A percentile compares a stretch with the other conserved stretches of the same genome.
Evolutionary conservation across 78 protist genomes (phyloP).

Genomic region (Dictyostelium firmibasis): DNA sequence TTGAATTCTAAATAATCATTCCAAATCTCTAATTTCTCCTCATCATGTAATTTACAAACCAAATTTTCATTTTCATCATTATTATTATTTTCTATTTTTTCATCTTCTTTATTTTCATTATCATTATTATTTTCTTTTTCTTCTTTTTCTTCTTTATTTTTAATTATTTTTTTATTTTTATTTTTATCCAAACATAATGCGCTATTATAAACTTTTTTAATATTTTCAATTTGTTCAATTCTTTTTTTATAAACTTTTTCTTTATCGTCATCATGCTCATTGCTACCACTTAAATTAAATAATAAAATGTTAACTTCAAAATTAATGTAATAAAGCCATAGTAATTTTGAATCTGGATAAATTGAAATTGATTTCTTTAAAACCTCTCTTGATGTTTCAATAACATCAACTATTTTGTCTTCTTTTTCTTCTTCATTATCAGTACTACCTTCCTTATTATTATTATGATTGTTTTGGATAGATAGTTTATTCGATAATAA

Average conservation of each 20-base stretch:
- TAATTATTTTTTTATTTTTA: background rate
- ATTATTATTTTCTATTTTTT: background rate
- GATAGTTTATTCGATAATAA: background rate
- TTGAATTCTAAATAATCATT: background rate
- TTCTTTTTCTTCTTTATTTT: background rate
- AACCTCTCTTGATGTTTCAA: background rate
- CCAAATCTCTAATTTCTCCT: background rate
- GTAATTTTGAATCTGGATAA: constrained; percentile 5
- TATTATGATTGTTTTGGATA: background rate
- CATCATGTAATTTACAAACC: background rate
- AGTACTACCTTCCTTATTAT: too few relatives aligned
- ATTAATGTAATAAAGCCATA: background rate
- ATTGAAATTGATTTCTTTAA: background rate
- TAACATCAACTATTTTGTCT: background rate
- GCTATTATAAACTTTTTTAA: background rate
- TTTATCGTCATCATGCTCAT: too few relatives aligned
- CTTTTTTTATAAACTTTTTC: background rate
- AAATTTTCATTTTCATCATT: background rate
- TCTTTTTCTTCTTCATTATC: background rate
- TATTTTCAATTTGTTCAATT: background rate
- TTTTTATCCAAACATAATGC: background rate
- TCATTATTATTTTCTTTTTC: background rate
- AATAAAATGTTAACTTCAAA: background rate
- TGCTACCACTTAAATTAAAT: background rate
- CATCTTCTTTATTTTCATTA: background rate